Base-by-base conservation (phyloP, 163 green algal species). In the Scenedesmus sp. region DNA sequence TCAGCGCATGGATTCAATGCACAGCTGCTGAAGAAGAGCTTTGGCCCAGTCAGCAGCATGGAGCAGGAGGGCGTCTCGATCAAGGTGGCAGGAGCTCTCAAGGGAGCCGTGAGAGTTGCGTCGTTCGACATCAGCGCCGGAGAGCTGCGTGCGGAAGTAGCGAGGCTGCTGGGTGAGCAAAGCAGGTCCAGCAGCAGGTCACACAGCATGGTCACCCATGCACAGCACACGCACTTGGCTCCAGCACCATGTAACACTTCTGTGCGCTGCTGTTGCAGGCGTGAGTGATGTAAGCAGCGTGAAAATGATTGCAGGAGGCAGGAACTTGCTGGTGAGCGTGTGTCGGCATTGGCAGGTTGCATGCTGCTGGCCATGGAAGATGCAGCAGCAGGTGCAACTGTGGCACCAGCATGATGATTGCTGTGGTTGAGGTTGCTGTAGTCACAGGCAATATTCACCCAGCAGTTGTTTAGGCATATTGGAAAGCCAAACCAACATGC, bases 231-330 rank as follows among this genome's bases (percentile, higher is more conserved):
- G 60, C 84, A 82, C 7, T 60, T 15, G 8, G 66, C 56, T 88
- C 23, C 83, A 73, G 83, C 62, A 67, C 3, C 18, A 67, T 9
- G 54, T 3, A 76, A 52, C 81, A 15, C 12, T 54, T 34, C 16
- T 8, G 2, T 2, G 52, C 81, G 16, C 15, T 88, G 81, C 18
- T 52, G 6, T 59, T 16, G 34, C 85, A 90, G 77, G 77, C 26
- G 2, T 91, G 12, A 67, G 46, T 26, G 88, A 82, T 13, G 46
- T 67, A 15, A 46, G 23, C 1, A 26, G 62, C 1, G 70, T 94
- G 2, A 96, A 96, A 73, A 73, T 96, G 9, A 95, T 96, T 7
- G 91, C 92, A 3, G 90, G 89, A 15, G 94, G 94, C 9, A 90
- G 90, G 34, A 95, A 59, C 3, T 83, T 96, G 18, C 89, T 92